Percentiles rank a stretch among this genome's conserved stretches.
Evolutionary conservation across 2,329 filamentous ascomycete genomes (phyloP).

Genomic region (Pleurostoma richardsiae): DNA sequence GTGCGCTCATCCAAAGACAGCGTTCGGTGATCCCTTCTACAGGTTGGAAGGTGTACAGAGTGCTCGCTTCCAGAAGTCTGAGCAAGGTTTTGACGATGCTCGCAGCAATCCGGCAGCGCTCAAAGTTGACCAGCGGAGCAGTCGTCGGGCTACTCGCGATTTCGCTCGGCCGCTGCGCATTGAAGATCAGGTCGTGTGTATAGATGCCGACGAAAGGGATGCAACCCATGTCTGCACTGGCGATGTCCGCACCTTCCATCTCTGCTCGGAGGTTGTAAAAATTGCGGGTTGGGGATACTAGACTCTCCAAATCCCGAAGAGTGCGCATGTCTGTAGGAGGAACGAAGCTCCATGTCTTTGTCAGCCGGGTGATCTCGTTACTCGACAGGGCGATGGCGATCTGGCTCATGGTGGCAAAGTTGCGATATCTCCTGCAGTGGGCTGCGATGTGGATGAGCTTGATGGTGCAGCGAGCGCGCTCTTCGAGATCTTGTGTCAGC

Average conservation of each 20-base stretch:
- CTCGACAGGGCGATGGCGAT: conserved; percentile 73
- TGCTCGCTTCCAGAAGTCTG: conserved; percentile 73
- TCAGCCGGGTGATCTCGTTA: conserved; percentile 63
- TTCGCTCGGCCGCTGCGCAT: conserved; percentile 71
- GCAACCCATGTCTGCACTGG: conserved; percentile 60
- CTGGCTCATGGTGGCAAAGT: conserved; percentile 81
- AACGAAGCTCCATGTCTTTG: conserved; percentile 67
- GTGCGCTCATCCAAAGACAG: conserved; percentile 79
- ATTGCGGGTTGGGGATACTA: conserved; percentile 73
- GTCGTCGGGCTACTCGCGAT: conserved; percentile 63
- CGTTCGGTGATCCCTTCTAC: conserved; percentile 73
- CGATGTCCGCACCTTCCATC: conserved; percentile 63
- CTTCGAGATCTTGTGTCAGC: conserved; percentile 65
- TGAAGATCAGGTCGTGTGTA: conserved; percentile 78
- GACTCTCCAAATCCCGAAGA: conserved; percentile 62
- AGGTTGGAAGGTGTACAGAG: conserved; percentile 67
- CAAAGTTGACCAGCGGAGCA: conserved; percentile 75
- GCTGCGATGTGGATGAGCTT: conserved; percentile 79
- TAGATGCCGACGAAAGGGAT: conserved; percentile 83
- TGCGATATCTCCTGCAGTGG: conserved; percentile 70
- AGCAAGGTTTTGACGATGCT: conserved; percentile 75
- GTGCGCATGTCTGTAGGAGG: conserved; percentile 60
- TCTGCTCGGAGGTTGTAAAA: conserved; percentile 72
- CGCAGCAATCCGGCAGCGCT: conserved; percentile 71
- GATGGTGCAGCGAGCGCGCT: conserved; percentile 70